These are phyloP conservation scores for Phoma sp. DNA, from an alignment of 2,329 filamentous ascomycete genomes.

Conservation along the genomic window DNA sequence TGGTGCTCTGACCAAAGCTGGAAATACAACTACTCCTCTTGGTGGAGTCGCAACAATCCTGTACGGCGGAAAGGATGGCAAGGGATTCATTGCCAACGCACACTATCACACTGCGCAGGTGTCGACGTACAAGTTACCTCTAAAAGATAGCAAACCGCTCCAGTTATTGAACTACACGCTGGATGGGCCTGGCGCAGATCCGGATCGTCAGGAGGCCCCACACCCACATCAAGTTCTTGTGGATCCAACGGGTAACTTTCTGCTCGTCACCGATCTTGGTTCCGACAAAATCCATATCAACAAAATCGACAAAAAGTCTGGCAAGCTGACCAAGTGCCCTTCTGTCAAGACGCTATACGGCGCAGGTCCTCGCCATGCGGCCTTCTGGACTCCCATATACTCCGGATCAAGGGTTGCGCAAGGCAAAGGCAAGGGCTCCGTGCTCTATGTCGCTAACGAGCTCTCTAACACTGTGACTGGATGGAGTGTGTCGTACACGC, in stretches of 20 bases:
- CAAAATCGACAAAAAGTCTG: conserved; percentile 56
- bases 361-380: conserved; percentile 62
- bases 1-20: conserved; percentile 32
- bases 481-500: conserved; percentile 43
- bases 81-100: conserved; percentile 41
- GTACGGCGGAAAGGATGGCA: conserved; percentile 42
- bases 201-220: conserved; percentile 61
- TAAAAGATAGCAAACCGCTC: conserved; percentile 36
- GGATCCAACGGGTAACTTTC: conserved; percentile 60
- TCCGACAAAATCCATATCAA: conserved; percentile 64
- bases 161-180: conserved; percentile 42
- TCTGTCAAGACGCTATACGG: conserved; percentile 54
- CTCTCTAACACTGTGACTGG: conserved; percentile 43
- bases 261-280: conserved; percentile 63
- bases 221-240: conserved; percentile 63
- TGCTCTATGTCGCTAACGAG: conserved; percentile 46
- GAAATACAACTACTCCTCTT: conserved; percentile 33
- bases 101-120: conserved; percentile 46
- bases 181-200: conserved; percentile 52
- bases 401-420: conserved; percentile 26
- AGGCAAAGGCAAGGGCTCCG: conserved; percentile 21
- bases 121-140: conserved; percentile 47
- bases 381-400: conserved; percentile 55
- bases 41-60: conserved; percentile 38
- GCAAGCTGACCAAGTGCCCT: conserved; percentile 57